Percentiles rank a stretch among this genome's conserved stretches.
Conservation (phyloP, 2,329 filamentous ascomycete genomes). For the Fusarium oligoseptatum region DNA sequence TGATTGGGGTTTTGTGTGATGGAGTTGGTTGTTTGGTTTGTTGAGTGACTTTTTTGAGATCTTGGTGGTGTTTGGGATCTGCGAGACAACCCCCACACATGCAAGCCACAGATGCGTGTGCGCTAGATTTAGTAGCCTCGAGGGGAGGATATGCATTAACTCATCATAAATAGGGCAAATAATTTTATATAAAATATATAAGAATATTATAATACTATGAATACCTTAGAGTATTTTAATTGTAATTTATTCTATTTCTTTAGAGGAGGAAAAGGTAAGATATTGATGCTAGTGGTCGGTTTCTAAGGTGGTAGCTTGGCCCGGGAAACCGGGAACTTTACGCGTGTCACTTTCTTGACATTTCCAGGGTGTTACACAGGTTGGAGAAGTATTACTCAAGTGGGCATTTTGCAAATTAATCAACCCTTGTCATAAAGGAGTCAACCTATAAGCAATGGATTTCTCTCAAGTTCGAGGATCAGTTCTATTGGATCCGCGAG, state of each 20-base stretch:
- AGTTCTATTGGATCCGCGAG: neutral
- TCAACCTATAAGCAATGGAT: neutral
- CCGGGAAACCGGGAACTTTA: neutral
- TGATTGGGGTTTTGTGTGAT: too few relatives aligned
- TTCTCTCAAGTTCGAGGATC: constrained; percentile 9
- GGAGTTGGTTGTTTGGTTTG: neutral
- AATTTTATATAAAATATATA: too few relatives aligned
- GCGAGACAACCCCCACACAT: neutral
- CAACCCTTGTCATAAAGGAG: neutral
- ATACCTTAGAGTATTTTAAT: too few relatives aligned
- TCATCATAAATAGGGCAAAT: too few relatives aligned
- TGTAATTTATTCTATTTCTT: too few relatives aligned
- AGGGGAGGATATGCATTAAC: too few relatives aligned
- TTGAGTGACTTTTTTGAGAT: constrained; percentile 2
- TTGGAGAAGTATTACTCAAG: neutral
- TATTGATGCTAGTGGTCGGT: too few relatives aligned
- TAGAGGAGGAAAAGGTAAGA: too few relatives aligned
- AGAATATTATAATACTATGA: too few relatives aligned
- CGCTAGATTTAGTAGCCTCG: neutral
- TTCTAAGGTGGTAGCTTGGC: neutral
- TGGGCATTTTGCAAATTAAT: neutral
- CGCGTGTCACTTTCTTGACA: neutral
- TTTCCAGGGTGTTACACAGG: neutral
- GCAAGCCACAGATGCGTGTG: neutral
- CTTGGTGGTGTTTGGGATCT: neutral